Evolutionary conservation across 352 stramenopile genomes (phyloP), one percentile per base, ranked within the genome.

Genomic region (Pythium dissotocum): DNA sequence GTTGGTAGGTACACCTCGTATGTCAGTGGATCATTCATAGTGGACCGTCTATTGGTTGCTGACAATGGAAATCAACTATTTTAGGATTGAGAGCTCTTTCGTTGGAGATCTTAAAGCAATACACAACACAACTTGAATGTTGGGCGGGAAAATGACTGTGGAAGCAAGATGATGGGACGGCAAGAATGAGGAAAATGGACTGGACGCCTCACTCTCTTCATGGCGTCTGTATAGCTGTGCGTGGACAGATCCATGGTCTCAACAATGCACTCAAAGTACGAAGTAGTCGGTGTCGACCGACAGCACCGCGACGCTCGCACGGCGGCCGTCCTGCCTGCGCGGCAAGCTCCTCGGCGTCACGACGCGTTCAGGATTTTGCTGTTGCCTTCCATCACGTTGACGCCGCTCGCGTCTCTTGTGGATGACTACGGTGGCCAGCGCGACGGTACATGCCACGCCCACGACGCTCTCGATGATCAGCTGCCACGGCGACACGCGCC

Each of bases 211-310:
- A 4, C 36, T 44, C 36, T 7, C 46, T 54, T 26, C 46, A 54
- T 28, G n/a, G 46, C 18, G 24, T 54, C n/a, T 30, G 24, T 24
- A 24, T 54, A 30, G 46, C 14, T 54, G 55, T 51, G 33, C 24
- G 42, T 48, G 6, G n/a, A 57, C 24, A 48, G 26, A 16, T 48
- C 42, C 30, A 54, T 42, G 36, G n/a, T 57, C 14, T 30, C 21
- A 24, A 24, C 21, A 46, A 7, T 2, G 44, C n/a, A 13, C 10
- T 54, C 44, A 69, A 13, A 69, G 53, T n/a, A 70, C 38, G 49
- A 65, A 70, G 56, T 61, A 70, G 49, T 70, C 64, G 49, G 57
- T 26, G 55, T 59, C 54, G 13, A 24, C 21, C 21, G 65, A 51
- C 21, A 71, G 49, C 28, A 49, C 48, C 26, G 51, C 65, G 38